Percentiles rank a stretch among this genome's conserved stretches.
phyloP scores from a whole-genome alignment of 805 yeast species.

The Candida incommunis region DNA sequence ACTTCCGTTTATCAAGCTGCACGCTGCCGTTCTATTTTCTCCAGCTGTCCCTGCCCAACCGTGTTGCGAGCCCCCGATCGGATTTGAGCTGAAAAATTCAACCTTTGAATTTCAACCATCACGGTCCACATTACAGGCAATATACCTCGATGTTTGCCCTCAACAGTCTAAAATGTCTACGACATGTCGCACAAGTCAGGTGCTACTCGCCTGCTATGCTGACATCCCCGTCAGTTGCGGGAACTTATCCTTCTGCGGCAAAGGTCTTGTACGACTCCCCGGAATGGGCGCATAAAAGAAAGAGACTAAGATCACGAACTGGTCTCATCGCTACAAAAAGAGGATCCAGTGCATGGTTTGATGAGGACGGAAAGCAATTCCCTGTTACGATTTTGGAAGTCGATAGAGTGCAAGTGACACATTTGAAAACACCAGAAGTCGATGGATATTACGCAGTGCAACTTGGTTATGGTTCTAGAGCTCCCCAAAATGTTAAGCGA shows the following conservation, averaged over 20 bases:
- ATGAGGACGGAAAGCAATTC: conserved; percentile 45
- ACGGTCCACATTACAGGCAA: no score
- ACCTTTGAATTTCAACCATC: no score
- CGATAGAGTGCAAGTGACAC: conserved; percentile 74
- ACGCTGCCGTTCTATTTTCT: no score
- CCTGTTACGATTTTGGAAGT: conserved; percentile 85
- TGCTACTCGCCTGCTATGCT: conserved; percentile 12
- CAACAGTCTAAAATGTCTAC: no score
- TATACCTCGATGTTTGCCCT: no score
- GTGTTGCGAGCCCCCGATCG: no score
- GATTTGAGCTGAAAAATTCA: no score
- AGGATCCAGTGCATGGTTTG: conserved; percentile 82
- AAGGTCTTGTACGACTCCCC: conserved; percentile 52
- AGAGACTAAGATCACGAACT: conserved; percentile 59
- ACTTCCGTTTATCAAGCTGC: no score
- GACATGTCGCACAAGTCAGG: not conserved
- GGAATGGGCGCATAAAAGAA: conserved; percentile 55
- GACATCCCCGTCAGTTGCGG: conserved; percentile 18
- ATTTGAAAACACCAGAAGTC: conserved; percentile 50
- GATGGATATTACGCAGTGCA: conserved; percentile 81
- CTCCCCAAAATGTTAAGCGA: conserved; percentile 46
- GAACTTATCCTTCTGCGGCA: conserved; percentile 24
- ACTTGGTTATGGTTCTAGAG: conserved; percentile 67
- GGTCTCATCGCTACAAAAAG: conserved; percentile 75
- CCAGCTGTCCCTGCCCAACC: no score